Percentiles rank a stretch among this genome's conserved stretches.
Evolutionary conservation across 768 basidiomycete genomes (phyloP).

Genomic region (Rhodotorula toruloides): DNA sequence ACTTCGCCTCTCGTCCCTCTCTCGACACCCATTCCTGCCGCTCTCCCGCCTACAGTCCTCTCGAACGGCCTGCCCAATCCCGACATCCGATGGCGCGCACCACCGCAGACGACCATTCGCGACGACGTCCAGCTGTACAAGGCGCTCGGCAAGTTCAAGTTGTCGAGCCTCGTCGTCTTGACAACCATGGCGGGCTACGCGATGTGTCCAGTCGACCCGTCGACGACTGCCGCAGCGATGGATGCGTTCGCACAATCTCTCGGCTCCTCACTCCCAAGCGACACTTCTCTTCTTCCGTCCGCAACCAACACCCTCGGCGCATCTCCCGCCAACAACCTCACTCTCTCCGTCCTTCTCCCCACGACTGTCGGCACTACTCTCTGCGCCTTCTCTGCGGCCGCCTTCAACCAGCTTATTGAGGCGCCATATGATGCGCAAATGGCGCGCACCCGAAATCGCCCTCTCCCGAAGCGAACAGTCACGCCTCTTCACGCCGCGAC

Average conservation of each 20-base stretch:
- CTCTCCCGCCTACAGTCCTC: conserved; percentile 29
- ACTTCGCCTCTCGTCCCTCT: conserved; percentile 37
- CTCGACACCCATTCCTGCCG: conserved; percentile 9
- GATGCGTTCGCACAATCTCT: conserved; percentile 41
- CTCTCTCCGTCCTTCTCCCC: conserved; percentile 71
- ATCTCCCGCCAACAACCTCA: conserved; percentile 28
- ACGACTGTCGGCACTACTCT: conserved; percentile 84
- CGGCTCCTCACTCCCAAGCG: neutral
- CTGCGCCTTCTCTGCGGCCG: conserved; percentile 87
- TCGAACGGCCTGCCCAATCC: conserved; percentile 37
- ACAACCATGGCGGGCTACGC: conserved; percentile 90
- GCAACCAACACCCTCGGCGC: conserved; percentile 7
- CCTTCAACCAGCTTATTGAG: conserved; percentile 91
- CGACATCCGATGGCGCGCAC: conserved; percentile 31
- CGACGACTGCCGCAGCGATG: conserved; percentile 44
- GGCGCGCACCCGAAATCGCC: conserved; percentile 78
- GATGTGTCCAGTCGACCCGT: conserved; percentile 77
- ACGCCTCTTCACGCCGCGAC: conserved; percentile 73
- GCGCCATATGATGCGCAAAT: conserved; percentile 96
- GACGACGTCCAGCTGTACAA: conserved; percentile 37
- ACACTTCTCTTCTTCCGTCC: conserved; percentile 4
- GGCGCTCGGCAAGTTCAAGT: conserved; percentile 46
- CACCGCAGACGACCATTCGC: conserved; percentile 11
- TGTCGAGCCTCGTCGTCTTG: conserved; percentile 76
- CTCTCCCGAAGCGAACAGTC: conserved; percentile 78